Conservation (phyloP, 164 flowering plant species). For the Vitis rupestris region DNA sequence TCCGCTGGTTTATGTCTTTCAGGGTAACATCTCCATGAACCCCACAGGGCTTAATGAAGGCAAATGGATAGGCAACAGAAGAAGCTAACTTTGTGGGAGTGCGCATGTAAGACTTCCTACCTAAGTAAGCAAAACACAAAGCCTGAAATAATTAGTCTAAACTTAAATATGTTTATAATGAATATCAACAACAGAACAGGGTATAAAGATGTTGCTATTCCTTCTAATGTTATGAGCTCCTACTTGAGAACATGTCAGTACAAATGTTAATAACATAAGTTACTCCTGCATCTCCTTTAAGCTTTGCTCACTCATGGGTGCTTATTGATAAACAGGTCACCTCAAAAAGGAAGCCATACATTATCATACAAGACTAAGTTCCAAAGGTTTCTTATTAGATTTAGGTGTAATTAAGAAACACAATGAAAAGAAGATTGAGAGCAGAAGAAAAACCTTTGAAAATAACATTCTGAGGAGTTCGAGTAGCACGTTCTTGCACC, state of each 20-base stretch:
- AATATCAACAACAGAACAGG: background rate
- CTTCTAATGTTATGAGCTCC: background rate
- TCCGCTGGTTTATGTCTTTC: conserved; percentile 87
- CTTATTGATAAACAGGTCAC: background rate
- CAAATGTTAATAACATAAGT: background rate
- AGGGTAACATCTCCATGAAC: conserved; percentile 78
- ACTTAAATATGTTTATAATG: background rate
- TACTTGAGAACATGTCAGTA: background rate
- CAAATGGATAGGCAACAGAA: conserved; percentile 84
- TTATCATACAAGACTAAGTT: too few species aligned
- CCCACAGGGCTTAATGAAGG: conserved; percentile 83
- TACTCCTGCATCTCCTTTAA: background rate
- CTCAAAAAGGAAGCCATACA: background rate
- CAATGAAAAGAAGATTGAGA: background rate
- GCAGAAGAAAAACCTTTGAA: conserved; percentile 52
- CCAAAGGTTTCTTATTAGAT: too few species aligned
- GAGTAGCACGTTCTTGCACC: conserved; percentile 35
- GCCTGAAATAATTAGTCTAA: background rate
- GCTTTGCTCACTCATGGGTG: too few species aligned
- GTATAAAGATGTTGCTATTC: background rate
- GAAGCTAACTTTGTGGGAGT: conserved; percentile 67
- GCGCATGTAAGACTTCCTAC: conserved; percentile 57
- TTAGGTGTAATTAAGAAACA: too few species aligned
- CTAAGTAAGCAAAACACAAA: conserved; percentile 30
- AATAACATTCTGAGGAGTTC: conserved; percentile 46